A percentile compares a stretch with the other conserved stretches of the same genome.
Evolutionary conservation across 2,329 filamentous ascomycete genomes (phyloP).

Genomic region (Cladorrhinum sp.): DNA sequence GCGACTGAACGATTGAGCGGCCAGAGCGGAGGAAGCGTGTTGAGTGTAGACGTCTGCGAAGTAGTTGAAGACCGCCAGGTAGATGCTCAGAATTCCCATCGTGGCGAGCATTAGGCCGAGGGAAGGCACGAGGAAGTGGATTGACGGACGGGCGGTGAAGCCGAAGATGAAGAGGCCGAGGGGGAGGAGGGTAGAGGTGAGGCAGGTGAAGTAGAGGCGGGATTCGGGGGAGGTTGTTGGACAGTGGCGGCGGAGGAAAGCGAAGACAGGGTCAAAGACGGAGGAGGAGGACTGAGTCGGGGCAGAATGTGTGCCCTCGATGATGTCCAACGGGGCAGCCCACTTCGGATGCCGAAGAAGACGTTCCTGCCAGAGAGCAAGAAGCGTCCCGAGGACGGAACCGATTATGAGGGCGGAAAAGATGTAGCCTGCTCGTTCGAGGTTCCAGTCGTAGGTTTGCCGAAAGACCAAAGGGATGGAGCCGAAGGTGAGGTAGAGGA

Average conservation of each 20-base stretch:
- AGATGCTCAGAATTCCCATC: conserved; percentile 82
- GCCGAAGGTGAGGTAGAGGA: conserved; percentile 81
- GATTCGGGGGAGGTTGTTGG: conserved; percentile 64
- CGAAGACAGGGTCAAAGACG: conserved; percentile 39
- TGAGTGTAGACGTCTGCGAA: conserved; percentile 82
- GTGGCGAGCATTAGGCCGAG: conserved; percentile 71
- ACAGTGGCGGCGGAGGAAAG: conserved; percentile 44
- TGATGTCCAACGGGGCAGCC: conserved; percentile 28
- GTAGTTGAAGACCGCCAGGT: conserved; percentile 89
- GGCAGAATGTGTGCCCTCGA: too few relatives aligned
- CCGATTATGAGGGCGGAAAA: conserved; percentile 72
- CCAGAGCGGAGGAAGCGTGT: conserved; percentile 81
- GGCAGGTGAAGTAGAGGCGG: conserved; percentile 77
- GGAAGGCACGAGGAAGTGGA: conserved; percentile 70
- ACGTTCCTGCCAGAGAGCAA: conserved; percentile 72
- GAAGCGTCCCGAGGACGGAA: conserved; percentile 60
- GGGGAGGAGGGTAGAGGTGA: conserved; percentile 72
- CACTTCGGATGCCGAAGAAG: conserved; percentile 49
- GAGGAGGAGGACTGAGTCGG: background rate
- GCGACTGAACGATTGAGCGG: conserved; percentile 80
- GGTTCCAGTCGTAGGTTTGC: conserved; percentile 63
- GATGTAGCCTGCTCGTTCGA: conserved; percentile 65
- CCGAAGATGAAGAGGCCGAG: conserved; percentile 79
- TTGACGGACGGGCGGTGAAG: conserved; percentile 59
- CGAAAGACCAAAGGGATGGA: conserved; percentile 76